Conservation (phyloP, 2,329 filamentous ascomycete genomes). For the Tolypocladium sp. region DNA sequence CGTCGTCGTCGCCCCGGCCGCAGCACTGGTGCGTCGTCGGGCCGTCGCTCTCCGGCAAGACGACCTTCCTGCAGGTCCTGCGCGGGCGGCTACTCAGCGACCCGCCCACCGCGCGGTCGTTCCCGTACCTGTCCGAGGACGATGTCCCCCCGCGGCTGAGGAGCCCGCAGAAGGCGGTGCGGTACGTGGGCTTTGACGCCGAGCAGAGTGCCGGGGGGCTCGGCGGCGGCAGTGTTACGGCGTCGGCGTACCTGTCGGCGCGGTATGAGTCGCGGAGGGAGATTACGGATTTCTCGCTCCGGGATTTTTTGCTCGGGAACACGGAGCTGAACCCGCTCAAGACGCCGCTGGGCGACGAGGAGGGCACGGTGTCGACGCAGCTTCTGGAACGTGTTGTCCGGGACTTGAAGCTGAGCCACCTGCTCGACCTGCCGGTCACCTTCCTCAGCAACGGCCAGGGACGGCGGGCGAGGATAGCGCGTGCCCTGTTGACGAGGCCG, state of each 20-base stretch:
- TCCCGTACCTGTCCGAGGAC: constrained; percentile 64
- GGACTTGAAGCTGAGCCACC: constrained; percentile 58
- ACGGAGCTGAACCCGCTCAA: constrained; percentile 69
- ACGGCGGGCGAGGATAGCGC: constrained; percentile 76
- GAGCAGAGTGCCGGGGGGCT: constrained; percentile 49
- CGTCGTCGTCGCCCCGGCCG: constrained; percentile 35
- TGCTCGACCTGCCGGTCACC: constrained; percentile 74
- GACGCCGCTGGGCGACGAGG: constrained; percentile 25
- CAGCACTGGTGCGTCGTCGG: constrained; percentile 81
- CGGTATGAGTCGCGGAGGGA: constrained; percentile 85
- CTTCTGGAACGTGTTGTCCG: constrained; percentile 54
- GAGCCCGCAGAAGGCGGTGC: constrained; percentile 59
- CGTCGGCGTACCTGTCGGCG: constrained; percentile 78
- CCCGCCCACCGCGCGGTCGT: constrained; percentile 67
- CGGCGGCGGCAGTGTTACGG: constrained; percentile 40
- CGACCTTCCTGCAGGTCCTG: constrained; percentile 72
- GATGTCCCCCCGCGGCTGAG: constrained; percentile 47
- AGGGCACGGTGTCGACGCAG: constrained; percentile 36
- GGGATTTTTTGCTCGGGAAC: constrained; percentile 73
- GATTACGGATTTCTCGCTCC: constrained; percentile 76
- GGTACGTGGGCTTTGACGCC: constrained; percentile 84
- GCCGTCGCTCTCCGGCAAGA: constrained; percentile 69
- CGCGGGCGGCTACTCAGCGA: constrained; percentile 66
- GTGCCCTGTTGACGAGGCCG: constrained; percentile 68
- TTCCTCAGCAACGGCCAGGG: constrained; percentile 94